These are phyloP conservation scores for Aspergillus floridensis DNA, from an alignment of 2,329 filamentous ascomycete genomes.

Conservation along the genomic window DNA sequence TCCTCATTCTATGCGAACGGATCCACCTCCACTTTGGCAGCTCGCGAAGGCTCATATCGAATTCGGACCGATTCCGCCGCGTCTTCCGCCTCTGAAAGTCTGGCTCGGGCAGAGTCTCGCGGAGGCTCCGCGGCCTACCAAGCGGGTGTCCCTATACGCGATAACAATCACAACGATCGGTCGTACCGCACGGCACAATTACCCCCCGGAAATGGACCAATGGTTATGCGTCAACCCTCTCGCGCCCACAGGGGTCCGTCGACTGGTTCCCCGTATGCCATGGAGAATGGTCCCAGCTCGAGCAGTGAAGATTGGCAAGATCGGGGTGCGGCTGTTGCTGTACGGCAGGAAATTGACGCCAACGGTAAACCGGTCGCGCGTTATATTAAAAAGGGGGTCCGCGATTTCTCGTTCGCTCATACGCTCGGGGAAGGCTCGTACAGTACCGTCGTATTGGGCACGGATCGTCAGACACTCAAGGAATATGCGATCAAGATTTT, in stretches of 20 bases:
- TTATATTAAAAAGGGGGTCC: slow-evolving; percentile 92
- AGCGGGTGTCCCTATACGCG: slow-evolving; percentile 62
- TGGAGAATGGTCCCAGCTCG: slow-evolving; percentile 57
- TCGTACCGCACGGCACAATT: slow-evolving; percentile 64
- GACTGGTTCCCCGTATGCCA: slow-evolving; percentile 49
- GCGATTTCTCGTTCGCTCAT: slow-evolving; percentile 91
- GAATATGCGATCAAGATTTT: slow-evolving; percentile 98
- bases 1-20: slow-evolving; percentile 51
- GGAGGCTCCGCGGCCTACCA: slow-evolving; percentile 59
- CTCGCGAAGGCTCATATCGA: slow-evolving; percentile 50
- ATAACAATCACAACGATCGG: slow-evolving; percentile 67
- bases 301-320: slow-evolving; percentile 96
- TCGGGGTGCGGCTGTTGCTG: slow-evolving; percentile 79
- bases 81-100: slow-evolving; percentile 55
- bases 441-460: slow-evolving; percentile 90
- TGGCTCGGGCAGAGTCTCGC: slow-evolving; percentile 63
- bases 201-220: slow-evolving; percentile 56
- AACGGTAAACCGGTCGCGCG: slow-evolving; percentile 78
- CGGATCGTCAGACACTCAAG: slow-evolving; percentile 87
- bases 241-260: slow-evolving; percentile 58
- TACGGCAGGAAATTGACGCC: slow-evolving; percentile 79
- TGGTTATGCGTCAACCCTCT: slow-evolving; percentile 75
- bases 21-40: slow-evolving; percentile 35
- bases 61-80: slow-evolving; percentile 59
- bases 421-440: slow-evolving; percentile 95